Percentiles rank a stretch among this genome's conserved stretches.
These are phyloP conservation scores for carrot (Daucus carota) DNA, from an alignment of 129 eudicot species.

Conservation along the genomic window DNA sequence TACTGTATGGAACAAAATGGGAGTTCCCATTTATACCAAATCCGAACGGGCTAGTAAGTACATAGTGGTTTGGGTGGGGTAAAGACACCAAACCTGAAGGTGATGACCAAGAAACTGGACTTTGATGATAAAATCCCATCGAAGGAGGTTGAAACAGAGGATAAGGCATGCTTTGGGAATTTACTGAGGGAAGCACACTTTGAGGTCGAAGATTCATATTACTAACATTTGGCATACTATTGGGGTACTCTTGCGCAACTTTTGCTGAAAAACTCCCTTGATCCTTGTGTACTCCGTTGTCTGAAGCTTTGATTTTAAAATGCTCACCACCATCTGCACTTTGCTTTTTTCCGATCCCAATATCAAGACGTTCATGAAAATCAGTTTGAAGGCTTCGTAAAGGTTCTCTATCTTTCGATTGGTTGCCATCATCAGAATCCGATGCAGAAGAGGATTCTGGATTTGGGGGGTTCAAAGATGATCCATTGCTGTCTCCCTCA, in stretches of 20 bases:
- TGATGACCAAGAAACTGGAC: constrained; percentile 58
- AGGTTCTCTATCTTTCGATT: constrained; percentile 52
- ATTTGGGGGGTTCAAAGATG: constrained; percentile 50
- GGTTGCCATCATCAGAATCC: constrained; percentile 71
- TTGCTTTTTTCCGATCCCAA: constrained; percentile 16
- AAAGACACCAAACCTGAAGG: constrained; percentile 50
- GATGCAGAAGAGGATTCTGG: constrained; percentile 56
- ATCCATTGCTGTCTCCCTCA: constrained; percentile 70
- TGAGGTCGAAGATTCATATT: constrained; percentile 34
- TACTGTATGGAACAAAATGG: constrained; percentile 57
- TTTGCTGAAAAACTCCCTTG: constrained; percentile 18
- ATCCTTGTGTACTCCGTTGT: constrained; percentile 2
- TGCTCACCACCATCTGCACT: constrained; percentile 15
- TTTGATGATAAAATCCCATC: constrained; percentile 53
- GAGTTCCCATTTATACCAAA: constrained; percentile 55
- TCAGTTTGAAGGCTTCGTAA: constrained; percentile 26
- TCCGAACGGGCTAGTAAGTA: constrained; percentile 53
- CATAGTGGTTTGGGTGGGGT: constrained; percentile 65
- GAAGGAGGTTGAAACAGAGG: constrained; percentile 63
- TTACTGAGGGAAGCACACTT: constrained; percentile 41
- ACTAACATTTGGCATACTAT: constrained; percentile 24
- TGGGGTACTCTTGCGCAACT: constrained; percentile 18
- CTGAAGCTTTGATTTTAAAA: neutral
- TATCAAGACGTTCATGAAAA: constrained; percentile 20
- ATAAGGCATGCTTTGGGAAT: constrained; percentile 48